Percentiles rank a stretch among this genome's conserved stretches.
phyloP scores from a whole-genome alignment of 2,329 filamentous ascomycete genomes.

The Aspergillus oerlinghausenensis region DNA sequence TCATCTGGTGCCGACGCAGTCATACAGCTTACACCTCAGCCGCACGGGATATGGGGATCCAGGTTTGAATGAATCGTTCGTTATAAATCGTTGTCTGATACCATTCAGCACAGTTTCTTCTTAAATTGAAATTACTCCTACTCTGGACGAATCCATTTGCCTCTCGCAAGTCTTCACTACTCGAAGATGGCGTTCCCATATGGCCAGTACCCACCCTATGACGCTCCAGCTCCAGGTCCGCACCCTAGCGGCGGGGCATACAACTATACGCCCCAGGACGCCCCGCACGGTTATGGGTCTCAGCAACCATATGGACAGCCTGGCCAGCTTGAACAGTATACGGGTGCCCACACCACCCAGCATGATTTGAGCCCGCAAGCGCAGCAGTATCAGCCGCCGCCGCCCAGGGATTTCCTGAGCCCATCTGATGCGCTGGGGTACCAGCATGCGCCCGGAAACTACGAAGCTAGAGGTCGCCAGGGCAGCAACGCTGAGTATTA shows the following conservation, averaged over 20 bases:
- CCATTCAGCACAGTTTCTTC: not conserved
- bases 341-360: conserved; percentile 2
- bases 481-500: conserved; percentile 20
- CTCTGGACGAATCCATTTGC: not conserved
- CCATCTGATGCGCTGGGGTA: conserved; percentile 1
- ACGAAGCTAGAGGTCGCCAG: conserved; percentile 1
- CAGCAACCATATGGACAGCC: conserved; percentile 2
- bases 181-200: conserved; percentile 51
- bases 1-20: conserved; percentile 19
- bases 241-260: conserved; percentile 11
- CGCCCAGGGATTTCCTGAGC: conserved; percentile 2
- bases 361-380: conserved; percentile 8
- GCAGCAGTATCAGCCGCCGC: not conserved
- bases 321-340: not conserved
- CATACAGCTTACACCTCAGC: conserved; percentile 8
- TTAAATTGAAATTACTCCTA: not conserved
- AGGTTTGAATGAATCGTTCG: not conserved
- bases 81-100: not conserved
- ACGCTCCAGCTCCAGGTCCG: conserved; percentile 18
- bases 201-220: conserved; percentile 35
- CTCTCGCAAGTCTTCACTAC: not conserved
- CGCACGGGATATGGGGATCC: conserved; percentile 5
- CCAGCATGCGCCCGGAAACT: conserved; percentile 4
- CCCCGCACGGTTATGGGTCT: conserved; percentile 25
- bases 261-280: conserved; percentile 19